Base-by-base conservation (phyloP, 768 basidiomycete species). In the Auriscalpium microsporum region DNA sequence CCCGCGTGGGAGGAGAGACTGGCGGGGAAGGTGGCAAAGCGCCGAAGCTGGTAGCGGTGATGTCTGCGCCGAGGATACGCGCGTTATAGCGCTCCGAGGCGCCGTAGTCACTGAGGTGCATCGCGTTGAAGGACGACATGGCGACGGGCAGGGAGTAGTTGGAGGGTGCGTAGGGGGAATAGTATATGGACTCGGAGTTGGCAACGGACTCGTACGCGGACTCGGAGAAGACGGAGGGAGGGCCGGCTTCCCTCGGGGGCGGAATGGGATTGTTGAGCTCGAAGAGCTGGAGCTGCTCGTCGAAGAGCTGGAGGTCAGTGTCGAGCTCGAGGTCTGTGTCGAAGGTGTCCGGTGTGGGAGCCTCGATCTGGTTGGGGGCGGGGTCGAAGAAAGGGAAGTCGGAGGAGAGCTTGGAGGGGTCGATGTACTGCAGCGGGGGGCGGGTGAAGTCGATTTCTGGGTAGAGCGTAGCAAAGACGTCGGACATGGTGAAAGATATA, bases 331-430 rank as follows among this genome's bases (percentile, higher is more conserved):
- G 79, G 28, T 28, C 28, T 28, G 28, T 28, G 68, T 91, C 90
- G 73, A 92, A 91, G 60, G 82, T 77, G 75, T 90, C 88, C 58
- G 87, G 85, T 65, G 86, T 81, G 45, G 88, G 87, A 52, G 85
- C 86, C 63, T 82, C 75, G 71, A 87, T 78, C 72, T 88, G 87
- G 56, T 55, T 40, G 49, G 35, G 16, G 21, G 37, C 14, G 19
- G 42, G 14, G 19, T 28, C 37, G 23, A 58, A 17, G 28, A 53
- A 56, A 17, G 52, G 51, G 52, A 48, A 42, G 35, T 21, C 23
- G 5, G 28, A 28, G 14, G 40, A 42, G 40, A 17, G 40, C 17
- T 42, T 42, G 13, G 40, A 3, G 6, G 40, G 40, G 40, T 42
- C 13, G 40, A 14, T 28, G 28, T 28, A 28, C 28, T 28, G 28